Percentiles rank a stretch among this genome's conserved stretches.
These are phyloP conservation scores for Medicago lupulina DNA, from an alignment of 306 rosid genomes.

Conservation along the genomic window DNA sequence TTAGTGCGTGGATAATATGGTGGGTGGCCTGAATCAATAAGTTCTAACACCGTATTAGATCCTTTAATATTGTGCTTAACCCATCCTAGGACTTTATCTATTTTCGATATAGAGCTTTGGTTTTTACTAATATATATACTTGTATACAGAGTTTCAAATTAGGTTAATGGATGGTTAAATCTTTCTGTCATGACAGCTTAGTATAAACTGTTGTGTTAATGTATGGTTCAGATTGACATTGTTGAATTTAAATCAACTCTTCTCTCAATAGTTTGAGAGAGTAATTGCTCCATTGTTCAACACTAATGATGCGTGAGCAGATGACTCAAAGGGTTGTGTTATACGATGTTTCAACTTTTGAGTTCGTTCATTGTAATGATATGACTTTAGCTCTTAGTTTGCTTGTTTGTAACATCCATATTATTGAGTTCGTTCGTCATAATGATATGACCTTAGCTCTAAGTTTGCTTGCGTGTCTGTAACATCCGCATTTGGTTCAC, in stretches of 20 bases:
- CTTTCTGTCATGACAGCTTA: neutral
- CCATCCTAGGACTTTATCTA: neutral
- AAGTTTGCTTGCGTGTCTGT: slow-evolving; percentile 17
- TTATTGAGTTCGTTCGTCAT: neutral
- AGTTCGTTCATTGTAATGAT: neutral
- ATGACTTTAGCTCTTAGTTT: neutral
- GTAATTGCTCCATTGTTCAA: neutral
- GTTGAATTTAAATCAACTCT: too few relatives aligned
- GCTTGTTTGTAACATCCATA: neutral
- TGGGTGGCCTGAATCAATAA: neutral
- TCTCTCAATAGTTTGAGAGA: too few relatives aligned
- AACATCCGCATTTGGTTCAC: slow-evolving; percentile 1
- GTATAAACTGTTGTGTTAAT: too few relatives aligned
- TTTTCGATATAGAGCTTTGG: neutral
- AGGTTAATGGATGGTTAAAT: slow-evolving; percentile 5
- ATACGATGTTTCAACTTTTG: neutral
- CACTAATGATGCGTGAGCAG: neutral
- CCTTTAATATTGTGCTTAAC: neutral
- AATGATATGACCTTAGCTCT: neutral
- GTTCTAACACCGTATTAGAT: neutral
- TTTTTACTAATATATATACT: neutral
- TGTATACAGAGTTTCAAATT: slow-evolving; percentile 33
- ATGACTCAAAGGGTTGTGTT: neutral
- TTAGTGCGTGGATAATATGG: neutral
- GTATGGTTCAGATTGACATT: too few relatives aligned